Percentiles rank a stretch among this genome's conserved stretches.
Conservation (phyloP, 768 basidiomycete genomes). For the Kwoniella europaea region DNA sequence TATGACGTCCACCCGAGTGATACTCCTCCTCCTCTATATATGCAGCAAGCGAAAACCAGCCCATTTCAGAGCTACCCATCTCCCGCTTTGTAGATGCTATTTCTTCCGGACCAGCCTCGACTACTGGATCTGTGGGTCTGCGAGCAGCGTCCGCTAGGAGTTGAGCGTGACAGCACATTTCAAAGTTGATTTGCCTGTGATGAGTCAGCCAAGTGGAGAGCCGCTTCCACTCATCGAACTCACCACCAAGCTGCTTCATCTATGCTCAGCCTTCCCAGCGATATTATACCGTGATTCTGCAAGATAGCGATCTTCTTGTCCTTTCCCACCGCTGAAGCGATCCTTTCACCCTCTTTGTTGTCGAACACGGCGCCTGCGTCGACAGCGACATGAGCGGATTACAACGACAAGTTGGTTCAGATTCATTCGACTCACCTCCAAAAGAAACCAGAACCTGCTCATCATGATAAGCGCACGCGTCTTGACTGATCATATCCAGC, state of each 20-base stretch:
- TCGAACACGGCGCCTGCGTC: constrained; percentile 37
- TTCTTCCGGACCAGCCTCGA: constrained; percentile 34
- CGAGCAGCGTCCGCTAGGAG: constrained; percentile 38
- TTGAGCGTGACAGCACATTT: constrained; percentile 45
- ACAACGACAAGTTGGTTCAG: too few species aligned
- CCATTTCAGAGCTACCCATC: constrained; percentile 41
- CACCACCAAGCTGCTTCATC: constrained; percentile 48
- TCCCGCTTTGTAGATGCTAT: constrained; percentile 34
- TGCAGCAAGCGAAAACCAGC: constrained; percentile 36
- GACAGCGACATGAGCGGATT: too few species aligned
- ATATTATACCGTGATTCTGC: constrained; percentile 39
- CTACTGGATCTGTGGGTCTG: constrained; percentile 21
- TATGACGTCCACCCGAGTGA: constrained; percentile 36
- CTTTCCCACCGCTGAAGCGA: constrained; percentile 23
- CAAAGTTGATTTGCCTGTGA: constrained; percentile 40
- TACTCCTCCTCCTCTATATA: constrained; percentile 41
- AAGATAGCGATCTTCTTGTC: constrained; percentile 37
- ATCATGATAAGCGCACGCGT: constrained; percentile 40
- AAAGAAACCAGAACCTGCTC: constrained; percentile 39
- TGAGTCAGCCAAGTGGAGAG: not conserved
- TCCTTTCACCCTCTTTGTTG: constrained; percentile 36
- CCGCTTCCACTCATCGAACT: not conserved
- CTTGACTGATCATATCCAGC: constrained; percentile 43
- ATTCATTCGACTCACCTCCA: constrained; percentile 29
- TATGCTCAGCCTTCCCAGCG: constrained; percentile 35